These are phyloP conservation scores for Apiosordaria backusii DNA, from an alignment of 495 filamentous ascomycete genomes.

Conservation along the genomic window DNA sequence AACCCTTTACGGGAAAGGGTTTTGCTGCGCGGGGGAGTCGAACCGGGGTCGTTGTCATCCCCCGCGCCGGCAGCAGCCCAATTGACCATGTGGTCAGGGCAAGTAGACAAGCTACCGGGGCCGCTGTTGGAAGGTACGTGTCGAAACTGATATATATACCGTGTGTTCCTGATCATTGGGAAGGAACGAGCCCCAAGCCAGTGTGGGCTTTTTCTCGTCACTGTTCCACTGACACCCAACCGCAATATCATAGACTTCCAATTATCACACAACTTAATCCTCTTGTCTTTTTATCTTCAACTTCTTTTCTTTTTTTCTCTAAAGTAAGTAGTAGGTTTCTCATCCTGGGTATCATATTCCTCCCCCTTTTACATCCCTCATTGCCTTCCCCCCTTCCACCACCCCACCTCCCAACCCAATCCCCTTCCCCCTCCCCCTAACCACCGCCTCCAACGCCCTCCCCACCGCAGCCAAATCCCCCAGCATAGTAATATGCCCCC, in stretches of 20 bases:
- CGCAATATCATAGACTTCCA: too few species aligned
- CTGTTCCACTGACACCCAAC: too few species aligned
- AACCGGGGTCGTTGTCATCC: not conserved
- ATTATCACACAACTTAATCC: too few species aligned
- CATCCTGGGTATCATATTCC: too few species aligned
- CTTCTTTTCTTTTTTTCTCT: too few species aligned
- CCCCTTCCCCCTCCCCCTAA: constrained; percentile 63
- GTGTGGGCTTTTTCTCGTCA: too few species aligned
- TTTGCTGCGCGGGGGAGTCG: not conserved
- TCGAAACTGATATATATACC: not conserved
- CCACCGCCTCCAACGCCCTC: constrained; percentile 62
- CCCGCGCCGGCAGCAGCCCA: not conserved
- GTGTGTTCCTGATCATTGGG: not conserved
- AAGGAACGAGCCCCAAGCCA: not conserved
- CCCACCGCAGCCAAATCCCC: constrained; percentile 84
- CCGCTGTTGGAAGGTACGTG: not conserved
- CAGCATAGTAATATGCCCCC: constrained; percentile 81
- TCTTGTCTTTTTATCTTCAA: too few species aligned
- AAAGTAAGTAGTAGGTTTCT: too few species aligned
- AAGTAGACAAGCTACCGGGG: too few species aligned
- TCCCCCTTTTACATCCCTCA: too few species aligned
- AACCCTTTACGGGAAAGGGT: not conserved
- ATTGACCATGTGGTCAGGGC: not conserved
- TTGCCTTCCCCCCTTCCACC: not conserved
- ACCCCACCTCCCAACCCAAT: constrained; percentile 54